Evolutionary conservation across 169 alveolate genomes (phyloP), one percentile per base, ranked within the genome.

Genomic region (Cyclospora cayetanensis): DNA sequence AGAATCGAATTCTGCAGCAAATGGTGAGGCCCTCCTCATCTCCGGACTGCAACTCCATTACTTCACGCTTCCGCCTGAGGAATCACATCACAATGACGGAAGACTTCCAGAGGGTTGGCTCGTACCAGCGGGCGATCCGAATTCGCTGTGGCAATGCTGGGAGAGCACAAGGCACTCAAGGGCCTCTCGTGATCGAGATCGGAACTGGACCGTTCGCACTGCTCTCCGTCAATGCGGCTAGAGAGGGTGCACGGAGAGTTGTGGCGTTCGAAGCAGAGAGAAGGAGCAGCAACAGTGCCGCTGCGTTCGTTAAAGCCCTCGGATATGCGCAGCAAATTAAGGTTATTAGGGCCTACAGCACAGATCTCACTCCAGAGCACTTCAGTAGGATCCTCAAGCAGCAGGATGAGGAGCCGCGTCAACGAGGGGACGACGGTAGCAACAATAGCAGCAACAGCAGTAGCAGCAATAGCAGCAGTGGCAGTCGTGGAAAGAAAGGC

Each of bases 171-270:
- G 46, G 29, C 27, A 1, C 27, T 50, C 39, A 5, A 7, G 91
- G 72, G 25, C 74, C 70, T 29, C 83, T 46, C 22, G 91, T 90
- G 12, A 52, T 90, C 3, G 94, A 90, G 34, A 79, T 90, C 11
- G 94, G 94, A 22, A 90, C 94, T 35, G 94, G 94, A 4, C 94
- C 94, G 41, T 90, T 55, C 20, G 94, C 88, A 3, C 66, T 90
- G 31, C 70, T 77, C 18, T 90, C 94, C 7, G n/a, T 90, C 15
- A 90, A 90, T 43, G 94, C 94, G 4, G 91, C 94, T 4, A 7
- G 94, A 7, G 94, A 90, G 4, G 94, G 94, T 1, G 91, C 91
- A 2, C 18, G 91, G 15, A 29, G 84, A 2, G 84, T 52, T 7
- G 52, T 85, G 9, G 91, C 91, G 7, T 42, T 85, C 15, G 91